phyloP scores from a whole-genome alignment of 2,329 filamentous ascomycete species.

The Taxawa tesnikishii region DNA sequence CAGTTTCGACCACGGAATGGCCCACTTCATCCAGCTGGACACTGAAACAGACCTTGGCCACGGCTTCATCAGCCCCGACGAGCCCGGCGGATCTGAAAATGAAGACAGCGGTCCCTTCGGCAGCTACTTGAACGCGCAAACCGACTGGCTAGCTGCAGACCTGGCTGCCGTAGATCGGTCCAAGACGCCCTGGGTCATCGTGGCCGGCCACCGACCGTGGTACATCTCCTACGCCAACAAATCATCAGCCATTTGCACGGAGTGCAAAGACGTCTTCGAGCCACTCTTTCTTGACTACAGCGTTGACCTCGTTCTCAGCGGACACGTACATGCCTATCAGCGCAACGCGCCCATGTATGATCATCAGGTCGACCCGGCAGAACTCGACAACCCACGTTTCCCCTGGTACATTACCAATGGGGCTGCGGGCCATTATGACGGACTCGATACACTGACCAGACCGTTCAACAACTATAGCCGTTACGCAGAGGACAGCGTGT shows the following conservation, averaged over 20 bases:
- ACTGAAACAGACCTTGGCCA: slow-evolving; percentile 44
- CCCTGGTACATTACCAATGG: slow-evolving; percentile 46
- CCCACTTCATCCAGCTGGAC: slow-evolving; percentile 42
- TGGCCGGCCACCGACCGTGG: slow-evolving; percentile 30
- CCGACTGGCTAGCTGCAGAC: slow-evolving; percentile 43
- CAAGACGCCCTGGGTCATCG: slow-evolving; percentile 42
- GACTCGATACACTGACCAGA: no score
- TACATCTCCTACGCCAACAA: slow-evolving; percentile 21
- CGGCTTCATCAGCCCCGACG: slow-evolving; percentile 40
- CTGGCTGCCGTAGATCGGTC: slow-evolving; percentile 43
- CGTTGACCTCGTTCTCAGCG: slow-evolving; percentile 45
- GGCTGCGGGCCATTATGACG: slow-evolving; percentile 46
- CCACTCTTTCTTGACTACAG: slow-evolving; percentile 42
- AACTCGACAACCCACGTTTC: slow-evolving; percentile 37
- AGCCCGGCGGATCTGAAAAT: slow-evolving; percentile 25
- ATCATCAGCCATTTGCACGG: slow-evolving; percentile 23
- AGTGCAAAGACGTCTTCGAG: slow-evolving; percentile 43
- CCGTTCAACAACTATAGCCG: no score
- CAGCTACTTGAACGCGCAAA: slow-evolving; percentile 30
- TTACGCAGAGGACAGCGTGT: no score
- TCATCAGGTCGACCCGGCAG: slow-evolving; percentile 23
- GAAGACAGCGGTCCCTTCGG: slow-evolving; percentile 41
- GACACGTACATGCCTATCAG: slow-evolving; percentile 48
- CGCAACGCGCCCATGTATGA: slow-evolving; percentile 31
- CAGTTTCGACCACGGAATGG: slow-evolving; percentile 50